Evolutionary conservation across 441 rosid species (phyloP), one percentile per base, ranked within the genome.

Genomic region (Jatropha multifida): DNA sequence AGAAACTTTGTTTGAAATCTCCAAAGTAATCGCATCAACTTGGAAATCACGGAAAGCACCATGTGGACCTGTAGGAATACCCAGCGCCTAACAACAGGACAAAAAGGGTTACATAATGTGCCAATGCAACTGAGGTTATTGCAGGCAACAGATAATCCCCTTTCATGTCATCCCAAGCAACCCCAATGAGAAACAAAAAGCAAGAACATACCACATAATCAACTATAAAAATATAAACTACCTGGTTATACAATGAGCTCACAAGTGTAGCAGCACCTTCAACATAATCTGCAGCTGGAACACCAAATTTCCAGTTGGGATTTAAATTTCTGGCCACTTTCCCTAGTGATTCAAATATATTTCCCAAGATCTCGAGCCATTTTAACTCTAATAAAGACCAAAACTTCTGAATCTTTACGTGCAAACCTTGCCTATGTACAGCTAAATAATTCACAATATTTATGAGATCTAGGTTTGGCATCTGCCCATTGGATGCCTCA

Each of bases 31-130:
- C 72, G 97, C 97, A 87, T 96, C 97, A 58, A 96, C 88, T 89
- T 93, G 97, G 80, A 89, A 93, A 78, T 96, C 97, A 40, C 95
- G 97, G 81, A 96, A 95, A 71, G 97, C 97, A 76, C 98, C 99
- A 84, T 93, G 99, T 13, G 94, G 86, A 77, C 97, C 98, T 18
- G 95, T 96, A 65, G 99, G 98, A 75, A 93, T 84, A 75, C 97
- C 97, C 73, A 96, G 81, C 71, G 98, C 99, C 99, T 95, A 79
- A 80, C 52, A 80, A 68, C 26, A 70, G 54, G 54, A 59, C 48
- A 42, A 12, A 54, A 55, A 59, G 37, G 10, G 55, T 46, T 37
- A 54, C 38, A n/a, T 75, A 73, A 63, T 37, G 46, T 38, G 49
- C 68, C 32, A 32, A 65, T 55, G 20, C 58, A 66, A 76, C 44